Percentiles rank a stretch among this genome's conserved stretches.
phyloP scores from a whole-genome alignment of 768 basidiomycete species.

The Amanita polypyramis region DNA sequence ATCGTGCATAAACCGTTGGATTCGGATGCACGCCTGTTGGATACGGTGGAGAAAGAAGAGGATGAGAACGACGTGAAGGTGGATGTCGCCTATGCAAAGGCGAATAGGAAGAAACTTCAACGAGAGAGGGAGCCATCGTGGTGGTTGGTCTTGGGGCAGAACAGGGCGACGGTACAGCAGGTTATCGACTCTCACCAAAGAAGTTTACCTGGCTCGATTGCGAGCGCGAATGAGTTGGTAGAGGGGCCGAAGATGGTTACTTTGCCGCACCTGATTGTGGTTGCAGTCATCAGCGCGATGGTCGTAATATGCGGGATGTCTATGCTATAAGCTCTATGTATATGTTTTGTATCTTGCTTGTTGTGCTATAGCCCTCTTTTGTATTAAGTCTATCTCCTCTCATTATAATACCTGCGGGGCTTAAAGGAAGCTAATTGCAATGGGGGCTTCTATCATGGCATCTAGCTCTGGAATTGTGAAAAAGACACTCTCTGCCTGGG shows the following conservation, averaged over 20 bases:
- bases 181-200: constrained; percentile 16
- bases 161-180: constrained; percentile 17
- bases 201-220: constrained; percentile 14
- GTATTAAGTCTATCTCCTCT: background rate
- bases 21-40: background rate
- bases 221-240: constrained; percentile 4
- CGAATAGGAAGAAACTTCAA: constrained; percentile 1
- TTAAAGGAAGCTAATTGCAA: background rate
- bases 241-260: constrained; percentile 12
- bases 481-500: constrained; percentile 7
- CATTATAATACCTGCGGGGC: background rate
- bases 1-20: constrained; percentile 12
- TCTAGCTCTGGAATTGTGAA: background rate
- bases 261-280: constrained; percentile 11
- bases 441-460: background rate
- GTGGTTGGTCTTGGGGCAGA: constrained; percentile 23
- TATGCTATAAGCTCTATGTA: constrained; percentile 5
- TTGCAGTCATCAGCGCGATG: constrained; percentile 11
- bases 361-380: background rate
- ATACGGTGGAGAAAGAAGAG: constrained; percentile 1
- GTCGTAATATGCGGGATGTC: constrained; percentile 11
- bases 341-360: background rate
- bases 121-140: constrained; percentile 16
- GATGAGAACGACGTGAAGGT: constrained; percentile 8
- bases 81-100: constrained; percentile 5